Evolutionary conservation across 1,284 basidiomycete species (phyloP), one percentile per base, ranked within the genome.

Genomic region (Mycosarcoma mackinlayi): DNA sequence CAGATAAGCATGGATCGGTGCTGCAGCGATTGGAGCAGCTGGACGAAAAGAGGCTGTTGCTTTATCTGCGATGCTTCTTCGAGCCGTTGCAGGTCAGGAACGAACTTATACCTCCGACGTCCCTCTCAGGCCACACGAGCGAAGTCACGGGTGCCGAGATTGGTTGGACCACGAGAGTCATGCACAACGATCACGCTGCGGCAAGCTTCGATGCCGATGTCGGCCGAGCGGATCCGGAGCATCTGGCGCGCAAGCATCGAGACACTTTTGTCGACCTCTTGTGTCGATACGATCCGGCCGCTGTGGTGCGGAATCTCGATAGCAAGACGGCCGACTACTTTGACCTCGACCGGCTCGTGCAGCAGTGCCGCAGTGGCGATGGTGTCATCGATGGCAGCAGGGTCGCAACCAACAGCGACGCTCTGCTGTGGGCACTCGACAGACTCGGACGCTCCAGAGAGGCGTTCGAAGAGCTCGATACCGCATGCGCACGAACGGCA

Each of bases 361-460:
- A 84, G 8, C 86, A 88, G 4, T 94, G 91, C 75, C 90, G 94
- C 81, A 83, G 35, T 6, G 21, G 33, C 13, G 54, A 54, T 1
- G 42, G 46, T 3, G 60, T 51, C 5, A 52, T 51, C 19, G 57
- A 63, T 28, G 51, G 61, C 1, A 47, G 49, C 18, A 53, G 67
- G n/a, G 67, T 57, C 27, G 52, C 58, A 25, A 85, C 86, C 31
- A 88, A 89, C 6, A 90, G 88, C 72, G 89, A 93, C 61, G 92
- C 90, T 3, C 88, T 91, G 21, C 84, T 98, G 3, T 98, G 94
- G 94, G 87, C 89, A 1, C 83, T 90, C 46, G 88, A 93, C 76
- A 86, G 87, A 63, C 85, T 85, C 23, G 91, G 90, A 0, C 85
- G 88, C 46, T 87, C 90, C 2, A 84, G 85, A 31, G 86, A 86